These are phyloP conservation scores for Pseudogymnoascus destructans DNA, from an alignment of 2,329 filamentous ascomycete species.

Conservation along the genomic window DNA sequence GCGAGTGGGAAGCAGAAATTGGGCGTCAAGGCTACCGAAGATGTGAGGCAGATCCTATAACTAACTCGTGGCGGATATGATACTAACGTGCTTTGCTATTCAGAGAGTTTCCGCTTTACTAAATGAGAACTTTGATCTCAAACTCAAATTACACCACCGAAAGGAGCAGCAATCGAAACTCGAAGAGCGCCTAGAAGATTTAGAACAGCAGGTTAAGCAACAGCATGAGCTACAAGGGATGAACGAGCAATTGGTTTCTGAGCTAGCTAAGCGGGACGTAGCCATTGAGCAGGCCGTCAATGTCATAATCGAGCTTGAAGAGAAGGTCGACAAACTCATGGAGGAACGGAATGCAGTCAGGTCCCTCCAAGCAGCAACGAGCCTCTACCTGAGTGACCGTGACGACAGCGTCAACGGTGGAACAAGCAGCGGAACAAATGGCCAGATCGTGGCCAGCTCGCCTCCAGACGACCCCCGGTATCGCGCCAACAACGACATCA, in stretches of 20 bases:
- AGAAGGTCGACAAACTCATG: slow-evolving; percentile 40
- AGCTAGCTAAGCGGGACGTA: slow-evolving; percentile 55
- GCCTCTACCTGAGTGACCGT: slow-evolving; percentile 17
- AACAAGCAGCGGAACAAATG: neutral
- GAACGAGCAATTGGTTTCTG: slow-evolving; percentile 43
- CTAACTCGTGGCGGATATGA: slow-evolving; percentile 8
- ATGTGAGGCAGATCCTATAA: slow-evolving; percentile 32
- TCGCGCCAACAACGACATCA: neutral
- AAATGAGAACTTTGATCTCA: slow-evolving; percentile 67
- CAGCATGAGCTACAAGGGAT: slow-evolving; percentile 40
- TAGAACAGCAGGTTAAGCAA: slow-evolving; percentile 32
- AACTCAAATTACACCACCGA: slow-evolving; percentile 58
- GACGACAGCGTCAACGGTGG: slow-evolving; percentile 18
- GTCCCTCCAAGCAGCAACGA: slow-evolving; percentile 31
- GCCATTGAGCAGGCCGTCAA: slow-evolving; percentile 57
- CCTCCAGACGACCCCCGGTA: slow-evolving; percentile 14
- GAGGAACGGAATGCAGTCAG: slow-evolving; percentile 41
- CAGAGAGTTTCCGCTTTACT: slow-evolving; percentile 54
- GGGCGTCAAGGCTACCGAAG: slow-evolving; percentile 56
- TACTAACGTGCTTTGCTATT: slow-evolving; percentile 8
- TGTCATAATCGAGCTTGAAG: slow-evolving; percentile 55
- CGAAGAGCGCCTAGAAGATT: slow-evolving; percentile 42
- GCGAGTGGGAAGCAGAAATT: slow-evolving; percentile 35
- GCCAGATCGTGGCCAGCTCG: slow-evolving; percentile 18
- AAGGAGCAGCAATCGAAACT: slow-evolving; percentile 48